Percentiles rank a stretch among this genome's conserved stretches.
Conservation (phyloP, 202 grass and related monocot species). For the Carex arenaria region DNA sequence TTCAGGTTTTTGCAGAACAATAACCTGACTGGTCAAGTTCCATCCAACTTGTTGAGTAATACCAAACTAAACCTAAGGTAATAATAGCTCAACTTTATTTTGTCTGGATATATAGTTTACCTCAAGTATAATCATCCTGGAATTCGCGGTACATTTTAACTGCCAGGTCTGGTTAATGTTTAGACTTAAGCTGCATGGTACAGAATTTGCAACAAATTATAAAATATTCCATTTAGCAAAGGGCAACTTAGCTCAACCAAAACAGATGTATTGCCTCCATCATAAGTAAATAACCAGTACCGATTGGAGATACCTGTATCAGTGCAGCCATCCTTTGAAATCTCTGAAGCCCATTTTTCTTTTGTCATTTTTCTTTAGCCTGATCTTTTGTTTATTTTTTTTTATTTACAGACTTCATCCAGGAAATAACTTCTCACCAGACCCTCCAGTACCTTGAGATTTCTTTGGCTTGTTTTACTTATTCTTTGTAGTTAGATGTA, state of each 20-base stretch:
- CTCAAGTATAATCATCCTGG: not conserved
- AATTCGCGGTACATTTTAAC: not conserved
- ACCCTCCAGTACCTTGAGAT: conserved; percentile 15
- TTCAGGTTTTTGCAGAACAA: conserved; percentile 76
- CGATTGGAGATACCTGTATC: not conserved
- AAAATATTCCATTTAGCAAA: not conserved
- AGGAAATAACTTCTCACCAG: conserved; percentile 44
- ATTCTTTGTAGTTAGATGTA: conserved; percentile 19
- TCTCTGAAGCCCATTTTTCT: not conserved
- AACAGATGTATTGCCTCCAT: not conserved
- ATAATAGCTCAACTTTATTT: conserved; percentile 19
- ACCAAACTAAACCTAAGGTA: conserved; percentile 49
- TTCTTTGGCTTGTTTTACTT: not conserved
- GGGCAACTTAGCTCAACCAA: not conserved
- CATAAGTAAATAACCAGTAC: not conserved
- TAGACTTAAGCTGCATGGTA: not conserved
- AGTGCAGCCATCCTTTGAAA: not conserved
- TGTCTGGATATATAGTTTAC: not conserved
- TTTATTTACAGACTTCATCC: conserved; percentile 50
- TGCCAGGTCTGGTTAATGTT: not conserved
- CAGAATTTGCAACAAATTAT: not conserved
- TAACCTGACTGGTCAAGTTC: conserved; percentile 57
- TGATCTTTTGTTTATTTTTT: conserved; percentile 5
- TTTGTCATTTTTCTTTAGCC: not conserved
- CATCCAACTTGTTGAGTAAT: conserved; percentile 47